Evolutionary conservation across 2,329 filamentous ascomycete genomes (phyloP).

Genomic region (Colletotrichum acutatum): DNA sequence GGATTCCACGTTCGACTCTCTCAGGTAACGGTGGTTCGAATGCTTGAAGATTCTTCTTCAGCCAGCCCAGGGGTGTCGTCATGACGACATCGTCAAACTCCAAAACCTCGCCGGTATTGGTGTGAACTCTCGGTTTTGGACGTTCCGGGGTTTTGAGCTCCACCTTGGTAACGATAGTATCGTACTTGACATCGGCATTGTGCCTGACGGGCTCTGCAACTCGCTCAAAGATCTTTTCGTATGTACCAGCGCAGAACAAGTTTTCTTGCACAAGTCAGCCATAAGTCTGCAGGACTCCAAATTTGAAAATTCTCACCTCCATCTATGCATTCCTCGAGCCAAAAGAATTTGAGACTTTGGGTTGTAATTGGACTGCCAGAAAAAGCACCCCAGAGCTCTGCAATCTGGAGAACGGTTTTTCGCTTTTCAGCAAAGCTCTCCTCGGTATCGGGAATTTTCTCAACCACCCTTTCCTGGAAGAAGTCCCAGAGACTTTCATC

Average conservation of each 20-base stretch:
- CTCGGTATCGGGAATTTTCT: constrained; percentile 58
- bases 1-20: constrained; percentile 69
- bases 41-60: constrained; percentile 66
- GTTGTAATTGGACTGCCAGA: constrained; percentile 71
- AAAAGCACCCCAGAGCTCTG: constrained; percentile 77
- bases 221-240: constrained; percentile 66
- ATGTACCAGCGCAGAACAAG: constrained; percentile 69
- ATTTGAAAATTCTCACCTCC: constrained; percentile 64
- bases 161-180: constrained; percentile 60
- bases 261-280: constrained; percentile 57
- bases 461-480: constrained; percentile 56
- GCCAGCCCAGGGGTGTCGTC: constrained; percentile 75
- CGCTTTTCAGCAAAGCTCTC: constrained; percentile 53
- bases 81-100: constrained; percentile 76
- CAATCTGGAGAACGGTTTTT: constrained; percentile 60
- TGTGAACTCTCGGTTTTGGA: constrained; percentile 52
- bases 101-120: constrained; percentile 55
- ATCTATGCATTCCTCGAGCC: constrained; percentile 82
- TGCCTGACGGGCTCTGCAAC: constrained; percentile 68
- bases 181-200: constrained; percentile 63
- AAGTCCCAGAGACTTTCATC: constrained; percentile 65
- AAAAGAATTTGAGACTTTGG: constrained; percentile 81
- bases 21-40: constrained; percentile 71
- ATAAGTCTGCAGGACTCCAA: not conserved
- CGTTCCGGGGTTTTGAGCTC: constrained; percentile 42